phyloP scores from a whole-genome alignment of 257 asterid species.

The Fraxinus americana region DNA sequence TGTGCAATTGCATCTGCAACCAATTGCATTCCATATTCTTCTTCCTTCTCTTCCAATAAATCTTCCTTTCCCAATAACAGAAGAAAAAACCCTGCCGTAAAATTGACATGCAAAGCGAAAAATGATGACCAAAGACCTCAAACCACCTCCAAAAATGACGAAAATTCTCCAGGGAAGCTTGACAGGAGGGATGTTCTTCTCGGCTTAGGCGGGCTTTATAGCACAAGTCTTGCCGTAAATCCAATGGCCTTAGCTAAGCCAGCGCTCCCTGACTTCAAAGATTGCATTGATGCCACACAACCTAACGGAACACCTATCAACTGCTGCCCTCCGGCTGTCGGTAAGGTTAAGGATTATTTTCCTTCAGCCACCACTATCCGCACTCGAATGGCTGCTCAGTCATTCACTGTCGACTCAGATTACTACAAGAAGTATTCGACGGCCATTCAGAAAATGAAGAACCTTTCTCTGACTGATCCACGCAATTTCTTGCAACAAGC shows the following conservation, averaged over 20 bases:
- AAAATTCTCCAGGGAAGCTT: not conserved
- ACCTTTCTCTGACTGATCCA: constrained; percentile 12
- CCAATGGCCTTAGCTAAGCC: not conserved
- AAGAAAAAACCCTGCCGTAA: not conserved
- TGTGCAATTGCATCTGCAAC: not conserved
- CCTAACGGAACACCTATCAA: constrained; percentile 7
- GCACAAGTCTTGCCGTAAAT: not conserved
- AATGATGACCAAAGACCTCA: not conserved
- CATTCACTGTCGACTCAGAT: not conserved
- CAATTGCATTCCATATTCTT: not conserved
- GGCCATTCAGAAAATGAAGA: constrained; percentile 24
- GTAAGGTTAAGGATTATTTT: not conserved
- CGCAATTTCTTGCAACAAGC: constrained; percentile 26
- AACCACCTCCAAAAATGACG: not conserved
- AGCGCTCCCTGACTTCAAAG: not conserved
- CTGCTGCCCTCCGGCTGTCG: not conserved
- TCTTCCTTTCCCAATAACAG: not conserved
- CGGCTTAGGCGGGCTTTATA: not conserved
- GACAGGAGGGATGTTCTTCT: not conserved
- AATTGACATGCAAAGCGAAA: not conserved
- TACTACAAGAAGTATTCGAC: constrained; percentile 3
- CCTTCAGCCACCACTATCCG: not conserved
- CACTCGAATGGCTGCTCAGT: constrained; percentile 27
- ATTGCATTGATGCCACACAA: not conserved
- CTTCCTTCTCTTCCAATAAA: not conserved